Base-by-base conservation (phyloP, 208 protist species). In the Trypanosoma congolense region DNA sequence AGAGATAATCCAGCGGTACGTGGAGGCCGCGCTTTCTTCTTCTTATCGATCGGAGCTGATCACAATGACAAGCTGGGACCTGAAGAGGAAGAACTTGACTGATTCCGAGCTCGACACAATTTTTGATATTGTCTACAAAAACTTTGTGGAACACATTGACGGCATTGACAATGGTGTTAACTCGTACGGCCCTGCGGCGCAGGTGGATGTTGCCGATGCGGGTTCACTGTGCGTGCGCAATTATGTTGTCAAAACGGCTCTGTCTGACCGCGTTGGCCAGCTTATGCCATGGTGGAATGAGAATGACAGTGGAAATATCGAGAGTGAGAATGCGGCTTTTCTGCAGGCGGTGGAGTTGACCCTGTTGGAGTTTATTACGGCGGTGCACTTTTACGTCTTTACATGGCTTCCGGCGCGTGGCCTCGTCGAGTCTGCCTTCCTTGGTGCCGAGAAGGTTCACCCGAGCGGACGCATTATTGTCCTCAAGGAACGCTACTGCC, bases 111-210 rank as follows among this genome's bases (percentile, higher is more conserved):
- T 96, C 14, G 73, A 83, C 30, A 63, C 90, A 35, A 47, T 97
- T 3, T 87, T 85, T 64, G 68, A 90, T 35, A 74, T 80, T 48
- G 51, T 97, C 25, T 97, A 96, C 67, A 42, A 67, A 4, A 76
- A 79, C 48, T 96, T 97, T 54, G 73, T 98, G 26, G 86, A 97
- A 61, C 73, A 93, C 56, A 80, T 98, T 33, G 96, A 98, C 62
- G 96, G 79, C 36, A 84, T 95, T 35, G 96, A 98, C 60, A 98
- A 98, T 73, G 96, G 96, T 21, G 78, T 98, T 18, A 82, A 95
- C 45, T 59, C 65, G 35, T 95, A 75, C 65, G 70, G 56, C 4
- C 51, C 73, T 24, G 57, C 61, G 29, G 33, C 36, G 31, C 50
- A 62, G 33, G 51, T n/a, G 22, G 53, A 50, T 9, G 64, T 56